Conservation (phyloP, 495 filamentous ascomycete species). For the Trichoderma virens region DNA sequence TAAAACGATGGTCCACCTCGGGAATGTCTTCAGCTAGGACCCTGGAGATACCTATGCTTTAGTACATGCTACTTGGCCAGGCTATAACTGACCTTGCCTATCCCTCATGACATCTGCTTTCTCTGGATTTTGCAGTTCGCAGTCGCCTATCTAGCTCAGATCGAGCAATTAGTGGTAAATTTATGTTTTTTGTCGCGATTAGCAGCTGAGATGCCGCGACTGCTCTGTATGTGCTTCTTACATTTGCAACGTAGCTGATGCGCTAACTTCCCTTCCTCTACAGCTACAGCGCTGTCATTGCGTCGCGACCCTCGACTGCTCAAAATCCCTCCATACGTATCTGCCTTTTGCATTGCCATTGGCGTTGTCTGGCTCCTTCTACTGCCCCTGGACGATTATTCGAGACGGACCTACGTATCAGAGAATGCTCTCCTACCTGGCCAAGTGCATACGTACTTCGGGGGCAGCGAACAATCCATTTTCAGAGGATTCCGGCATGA, state of each 20-base stretch:
- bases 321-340: conserved; percentile 73
- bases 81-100: not conserved
- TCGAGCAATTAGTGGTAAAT: not conserved
- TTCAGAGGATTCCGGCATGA: conserved; percentile 90
- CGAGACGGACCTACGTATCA: conserved; percentile 88
- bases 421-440: conserved; percentile 95
- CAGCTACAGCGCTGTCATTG: conserved; percentile 45
- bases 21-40: too few species aligned
- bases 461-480: conserved; percentile 89
- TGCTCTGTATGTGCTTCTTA: not conserved
- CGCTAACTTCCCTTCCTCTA: not conserved
- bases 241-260: not conserved
- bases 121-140: not conserved
- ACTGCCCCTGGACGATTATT: conserved; percentile 89
- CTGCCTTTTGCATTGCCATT: conserved; percentile 76
- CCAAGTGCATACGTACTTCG: conserved; percentile 96
- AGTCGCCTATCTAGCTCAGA: too few species aligned
- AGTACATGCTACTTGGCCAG: too few species aligned
- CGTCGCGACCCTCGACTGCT: conserved; percentile 62
- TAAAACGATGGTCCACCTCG: too few species aligned
- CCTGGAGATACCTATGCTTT: too few species aligned
- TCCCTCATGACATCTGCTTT: not conserved
- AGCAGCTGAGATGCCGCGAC: not conserved
- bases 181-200: not conserved
- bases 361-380: conserved; percentile 89